These are phyloP conservation scores for Eruca vesicaria DNA, from an alignment of 441 rosid genomes.

Conservation along the genomic window DNA sequence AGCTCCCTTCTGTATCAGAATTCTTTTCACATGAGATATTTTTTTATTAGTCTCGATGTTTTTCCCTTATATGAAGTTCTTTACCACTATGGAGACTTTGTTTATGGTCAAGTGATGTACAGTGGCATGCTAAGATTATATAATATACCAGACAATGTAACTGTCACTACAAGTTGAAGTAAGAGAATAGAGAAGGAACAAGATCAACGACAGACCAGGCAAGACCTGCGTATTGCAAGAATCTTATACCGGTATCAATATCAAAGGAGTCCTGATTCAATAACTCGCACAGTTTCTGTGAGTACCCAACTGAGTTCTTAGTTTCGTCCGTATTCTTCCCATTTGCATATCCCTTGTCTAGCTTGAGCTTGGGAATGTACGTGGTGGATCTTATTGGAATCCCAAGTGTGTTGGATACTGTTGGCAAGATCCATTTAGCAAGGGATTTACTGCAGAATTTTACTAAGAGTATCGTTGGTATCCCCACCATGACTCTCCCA, in stretches of 20 bases:
- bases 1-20: constrained; percentile 35
- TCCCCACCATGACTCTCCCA: constrained; percentile 73
- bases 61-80: neutral
- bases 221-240: constrained; percentile 88
- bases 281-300: constrained; percentile 51
- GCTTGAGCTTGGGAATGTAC: constrained; percentile 62
- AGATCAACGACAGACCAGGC: constrained; percentile 98
- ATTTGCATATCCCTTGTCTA: constrained; percentile 8
- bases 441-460: constrained; percentile 91
- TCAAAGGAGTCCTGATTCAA: constrained; percentile 58
- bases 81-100: neutral
- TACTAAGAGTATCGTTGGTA: constrained; percentile 78
- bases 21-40: constrained; percentile 37
- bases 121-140: neutral
- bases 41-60: constrained; percentile 5
- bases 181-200: constrained; percentile 69
- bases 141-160: neutral
- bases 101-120: neutral
- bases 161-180: constrained; percentile 47
- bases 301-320: constrained; percentile 52
- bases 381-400: constrained; percentile 67
- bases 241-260: constrained; percentile 90
- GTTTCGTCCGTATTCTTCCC: constrained; percentile 47
- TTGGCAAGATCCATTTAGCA: constrained; percentile 81
- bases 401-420: constrained; percentile 68